Conservation (phyloP, 1,284 basidiomycete genomes). For the Abortiporus biennis region DNA sequence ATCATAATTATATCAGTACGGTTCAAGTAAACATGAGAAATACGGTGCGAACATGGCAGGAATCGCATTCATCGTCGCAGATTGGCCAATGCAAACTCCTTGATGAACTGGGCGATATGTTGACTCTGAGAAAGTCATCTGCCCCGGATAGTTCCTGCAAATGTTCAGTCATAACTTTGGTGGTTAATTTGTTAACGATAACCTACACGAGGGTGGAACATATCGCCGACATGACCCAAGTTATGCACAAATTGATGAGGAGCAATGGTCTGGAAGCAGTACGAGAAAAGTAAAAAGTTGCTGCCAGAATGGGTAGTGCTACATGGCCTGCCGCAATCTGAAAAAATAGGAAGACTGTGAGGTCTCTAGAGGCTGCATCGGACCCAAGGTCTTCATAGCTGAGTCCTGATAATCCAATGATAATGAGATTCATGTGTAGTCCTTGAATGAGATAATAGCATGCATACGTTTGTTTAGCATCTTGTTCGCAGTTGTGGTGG, state of each 20-base stretch:
- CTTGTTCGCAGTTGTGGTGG: too few relatives aligned
- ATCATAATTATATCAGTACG: too few relatives aligned
- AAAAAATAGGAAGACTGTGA: too few relatives aligned
- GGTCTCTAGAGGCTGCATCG: too few relatives aligned
- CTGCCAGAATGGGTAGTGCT: conserved; percentile 40
- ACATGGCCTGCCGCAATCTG: conserved; percentile 44
- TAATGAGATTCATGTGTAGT: too few relatives aligned
- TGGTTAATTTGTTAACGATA: not conserved
- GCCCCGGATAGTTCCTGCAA: too few relatives aligned
- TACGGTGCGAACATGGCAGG: conserved; percentile 33
- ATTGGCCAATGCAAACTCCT: conserved; percentile 38
- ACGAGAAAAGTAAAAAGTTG: conserved; percentile 38
- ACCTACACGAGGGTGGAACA: conserved; percentile 35
- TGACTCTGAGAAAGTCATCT: conserved; percentile 11
- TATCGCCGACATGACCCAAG: conserved; percentile 33
- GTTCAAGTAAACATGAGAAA: too few relatives aligned
- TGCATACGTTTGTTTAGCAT: too few relatives aligned
- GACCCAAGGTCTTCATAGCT: too few relatives aligned
- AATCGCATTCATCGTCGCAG: conserved; percentile 35
- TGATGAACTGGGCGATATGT: conserved; percentile 34
- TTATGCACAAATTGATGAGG: conserved; percentile 46
- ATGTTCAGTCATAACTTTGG: not conserved
- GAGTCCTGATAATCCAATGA: too few relatives aligned
- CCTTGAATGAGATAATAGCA: too few relatives aligned
- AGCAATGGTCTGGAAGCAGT: conserved; percentile 37